These are phyloP conservation scores for Fusarium sp. DNA, from an alignment of 2,329 filamentous ascomycete species.

Conservation along the genomic window DNA sequence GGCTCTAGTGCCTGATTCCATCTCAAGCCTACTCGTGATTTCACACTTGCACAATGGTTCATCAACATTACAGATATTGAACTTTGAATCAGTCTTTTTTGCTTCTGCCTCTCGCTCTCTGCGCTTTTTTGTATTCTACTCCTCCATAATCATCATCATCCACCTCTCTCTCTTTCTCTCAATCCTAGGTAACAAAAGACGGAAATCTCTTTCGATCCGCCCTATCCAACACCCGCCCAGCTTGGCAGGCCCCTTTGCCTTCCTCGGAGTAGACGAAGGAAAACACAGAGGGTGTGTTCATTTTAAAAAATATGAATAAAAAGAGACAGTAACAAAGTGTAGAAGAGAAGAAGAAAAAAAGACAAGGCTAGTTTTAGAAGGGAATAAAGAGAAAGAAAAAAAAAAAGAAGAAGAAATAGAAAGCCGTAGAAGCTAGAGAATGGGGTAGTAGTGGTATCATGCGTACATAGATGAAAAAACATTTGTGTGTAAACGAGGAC, in stretches of 20 bases:
- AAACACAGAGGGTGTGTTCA: background rate
- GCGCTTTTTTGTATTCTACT: constrained; percentile 24
- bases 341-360: constrained; percentile 1
- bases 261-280: constrained; percentile 6
- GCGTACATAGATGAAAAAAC: constrained; percentile 33
- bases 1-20: background rate
- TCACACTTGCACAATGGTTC: background rate
- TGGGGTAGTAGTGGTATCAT: constrained; percentile 38
- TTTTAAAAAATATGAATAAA: constrained; percentile 1
- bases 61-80: background rate
- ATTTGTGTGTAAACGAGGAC: constrained; percentile 29
- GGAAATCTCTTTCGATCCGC: constrained; percentile 4
- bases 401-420: constrained; percentile 6
- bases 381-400: constrained; percentile 12
- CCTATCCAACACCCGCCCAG: constrained; percentile 27
- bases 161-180: constrained; percentile 1
- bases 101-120: constrained; percentile 2
- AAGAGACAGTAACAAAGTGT: constrained; percentile 14
- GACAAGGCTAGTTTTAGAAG: constrained; percentile 18
- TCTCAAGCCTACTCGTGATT: background rate
- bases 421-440: constrained; percentile 24
- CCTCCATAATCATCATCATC: constrained; percentile 5
- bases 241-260: background rate
- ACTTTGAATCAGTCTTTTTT: constrained; percentile 24
- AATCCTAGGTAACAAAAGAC: background rate